phyloP scores from a whole-genome alignment of 2,329 filamentous ascomycete genomes.

The Alternaria ventricosa region DNA sequence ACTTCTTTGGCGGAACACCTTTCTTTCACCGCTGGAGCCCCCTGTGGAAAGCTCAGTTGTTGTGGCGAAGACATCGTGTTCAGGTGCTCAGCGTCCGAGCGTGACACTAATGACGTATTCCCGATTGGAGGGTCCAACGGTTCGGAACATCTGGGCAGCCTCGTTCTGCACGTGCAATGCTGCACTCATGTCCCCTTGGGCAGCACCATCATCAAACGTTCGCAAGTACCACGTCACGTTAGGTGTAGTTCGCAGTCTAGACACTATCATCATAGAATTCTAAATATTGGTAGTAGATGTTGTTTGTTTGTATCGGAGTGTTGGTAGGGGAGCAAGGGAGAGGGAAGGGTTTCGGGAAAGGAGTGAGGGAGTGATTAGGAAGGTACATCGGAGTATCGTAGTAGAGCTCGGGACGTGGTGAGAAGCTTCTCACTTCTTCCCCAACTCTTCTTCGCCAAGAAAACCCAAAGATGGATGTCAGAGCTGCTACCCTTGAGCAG shows the following conservation, averaged over 20 bases:
- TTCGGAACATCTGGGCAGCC: slow-evolving; percentile 7
- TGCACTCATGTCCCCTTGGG: not conserved
- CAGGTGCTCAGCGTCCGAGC: slow-evolving; percentile 9
- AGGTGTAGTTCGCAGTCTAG: not conserved
- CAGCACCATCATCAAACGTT: not conserved
- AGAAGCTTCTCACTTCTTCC: slow-evolving; percentile 19
- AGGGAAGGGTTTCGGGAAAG: slow-evolving; percentile 10
- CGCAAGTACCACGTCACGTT: not conserved
- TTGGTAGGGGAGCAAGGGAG: slow-evolving; percentile 15
- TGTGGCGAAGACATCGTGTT: not conserved
- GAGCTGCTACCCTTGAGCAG: slow-evolving; percentile 37
- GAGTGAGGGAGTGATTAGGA: slow-evolving; percentile 27
- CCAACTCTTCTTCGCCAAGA: slow-evolving; percentile 24
- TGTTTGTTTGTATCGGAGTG: slow-evolving; percentile 17
- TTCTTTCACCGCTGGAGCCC: not conserved
- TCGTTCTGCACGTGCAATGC: slow-evolving; percentile 5
- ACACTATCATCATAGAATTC: not conserved
- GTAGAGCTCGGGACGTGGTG: slow-evolving; percentile 14
- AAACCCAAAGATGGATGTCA: slow-evolving; percentile 32
- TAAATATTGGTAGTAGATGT: slow-evolving; percentile 13
- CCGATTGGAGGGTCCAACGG: slow-evolving; percentile 4
- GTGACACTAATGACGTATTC: slow-evolving; percentile 12
- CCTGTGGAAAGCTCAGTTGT: not conserved
- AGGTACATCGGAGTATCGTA: slow-evolving; percentile 13
- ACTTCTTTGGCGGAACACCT: not conserved